Base-by-base conservation (phyloP, 164 flowering plant genomes). In the Aristolochia contorta region DNA sequence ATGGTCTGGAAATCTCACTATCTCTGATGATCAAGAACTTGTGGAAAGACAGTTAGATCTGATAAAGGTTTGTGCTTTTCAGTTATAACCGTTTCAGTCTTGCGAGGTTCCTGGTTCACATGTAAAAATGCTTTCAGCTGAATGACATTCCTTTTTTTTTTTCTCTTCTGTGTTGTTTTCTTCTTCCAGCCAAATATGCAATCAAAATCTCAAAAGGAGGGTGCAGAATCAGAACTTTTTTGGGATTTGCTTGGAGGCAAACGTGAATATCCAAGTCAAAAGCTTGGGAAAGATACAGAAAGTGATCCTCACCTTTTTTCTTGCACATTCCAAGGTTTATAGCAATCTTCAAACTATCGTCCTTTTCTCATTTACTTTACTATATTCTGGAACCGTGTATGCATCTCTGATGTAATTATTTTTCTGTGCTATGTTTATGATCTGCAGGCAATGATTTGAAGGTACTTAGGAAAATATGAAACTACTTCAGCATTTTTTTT, bases 201-300 rank as follows among this genome's bases (percentile, higher is more conserved):
- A 63, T 74, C 81, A 49, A 91, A 72, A 74, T 67, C 88, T 67
- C 95, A 77, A 72, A 94, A 89, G 67, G 99, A 91, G 75, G 97
- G 97, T 60, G 46, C 89, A 30, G 99, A 94, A 71, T 72, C 80
- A 59, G 97, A 94, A 67, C 91, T 80, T 56, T 94, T 91, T 65
- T 94, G 99, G 99, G 83, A 79, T 16, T 67, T 91, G 69, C 71
- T 94, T 60, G 97, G 96, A 63, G 96, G 87, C 60, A 94, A 91
- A 79, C 69, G 79, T 58, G 99, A 94, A 78, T 85, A 82, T 67
- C 73, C 93, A 9, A 82, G 83, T 74, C 91, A 94, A 69, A 94
- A 89, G 80, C 78, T 87, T 71, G 75, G 46, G 49, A 79, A 79
- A 66, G 82, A 76, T 47, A 73, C 82, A 48, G 99, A 94, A 76